Evolutionary conservation across 2,329 filamentous ascomycete genomes (phyloP), one percentile per base, ranked within the genome.

Genomic region (Cladosporium colombiae): DNA sequence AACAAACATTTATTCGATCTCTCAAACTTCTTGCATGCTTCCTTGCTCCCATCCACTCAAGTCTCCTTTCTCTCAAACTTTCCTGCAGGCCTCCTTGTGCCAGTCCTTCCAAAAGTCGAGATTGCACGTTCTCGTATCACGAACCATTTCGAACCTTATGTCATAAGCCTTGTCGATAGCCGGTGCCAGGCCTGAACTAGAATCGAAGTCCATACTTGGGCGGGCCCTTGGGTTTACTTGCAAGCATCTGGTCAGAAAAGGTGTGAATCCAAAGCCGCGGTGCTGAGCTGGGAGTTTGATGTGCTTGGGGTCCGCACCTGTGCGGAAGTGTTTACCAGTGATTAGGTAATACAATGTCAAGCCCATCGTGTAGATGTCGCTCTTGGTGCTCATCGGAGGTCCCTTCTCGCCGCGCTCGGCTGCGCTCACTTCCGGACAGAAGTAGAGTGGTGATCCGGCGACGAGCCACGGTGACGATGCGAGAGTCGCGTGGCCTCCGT

Each of bases 401-500:
- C 16, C 63, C 5, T 25, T 21, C 2, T 29, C 13, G 29, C 63
- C 56, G 3, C 49, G 44, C 14, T 35, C 44, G 8, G 31, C 63
- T 35, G 31, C 23, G 10, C 6, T 10, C 14, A 40, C 56, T 27
- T 65, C 63, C 3, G 63, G 63, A 7, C 10, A n/a, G 5, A 31
- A 31, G 27, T 60, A 65, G 1, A 27, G 16, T 6, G 55, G 55
- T 2, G 56, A 37, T 5, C 63, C 63, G 7, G 52, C 35, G 25
- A 49, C 3, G 16, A 5, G 52, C 25, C 21, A 14, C 25, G 62
- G 62, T 23, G 29, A 46, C 5, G 18, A n/a, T 14, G 37, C 27
- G 0, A 33, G 27, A 1, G 62, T 50, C 8, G 68, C 53, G 23
- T 69, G 62, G 14, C 70, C 73, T n/a, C 72, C 71, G 60, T 74